Evolutionary conservation across 129 eudicot species (phyloP).

Genomic region (Chrysanthemum makinoi): DNA sequence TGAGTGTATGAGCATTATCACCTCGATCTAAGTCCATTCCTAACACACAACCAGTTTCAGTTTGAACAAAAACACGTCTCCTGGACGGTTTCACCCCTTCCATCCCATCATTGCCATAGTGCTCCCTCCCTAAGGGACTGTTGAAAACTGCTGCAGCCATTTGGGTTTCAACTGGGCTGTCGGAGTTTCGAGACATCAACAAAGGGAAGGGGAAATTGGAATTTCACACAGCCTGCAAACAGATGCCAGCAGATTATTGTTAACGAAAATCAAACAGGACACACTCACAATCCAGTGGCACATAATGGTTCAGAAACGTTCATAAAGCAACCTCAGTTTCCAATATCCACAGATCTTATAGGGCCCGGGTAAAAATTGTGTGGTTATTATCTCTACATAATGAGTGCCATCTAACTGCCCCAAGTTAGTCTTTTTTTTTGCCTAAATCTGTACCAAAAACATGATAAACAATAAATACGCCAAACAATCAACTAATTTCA

Average conservation of each 20-base stretch:
- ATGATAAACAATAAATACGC: not conserved
- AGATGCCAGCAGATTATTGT: not conserved
- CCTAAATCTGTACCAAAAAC: constrained; percentile 19
- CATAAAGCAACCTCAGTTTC: constrained; percentile 23
- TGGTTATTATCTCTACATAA: constrained; percentile 11
- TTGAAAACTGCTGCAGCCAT: constrained; percentile 72
- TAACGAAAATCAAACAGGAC: constrained; percentile 39
- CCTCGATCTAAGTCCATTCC: constrained; percentile 91
- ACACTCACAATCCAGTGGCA: constrained; percentile 20
- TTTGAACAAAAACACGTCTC: constrained; percentile 91
- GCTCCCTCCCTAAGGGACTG: constrained; percentile 75
- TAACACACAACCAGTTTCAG: constrained; percentile 79
- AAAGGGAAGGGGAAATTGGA: constrained; percentile 34
- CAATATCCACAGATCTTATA: constrained; percentile 12
- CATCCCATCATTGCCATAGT: constrained; percentile 49
- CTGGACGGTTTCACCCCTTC: constrained; percentile 59
- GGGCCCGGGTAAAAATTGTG: not conserved
- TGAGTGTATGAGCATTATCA: constrained; percentile 88
- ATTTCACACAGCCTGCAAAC: constrained; percentile 39
- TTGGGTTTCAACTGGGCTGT: constrained; percentile 88
- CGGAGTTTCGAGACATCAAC: constrained; percentile 59
- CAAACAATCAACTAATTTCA: not conserved
- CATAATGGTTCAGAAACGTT: constrained; percentile 1
- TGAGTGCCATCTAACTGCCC: constrained; percentile 13
- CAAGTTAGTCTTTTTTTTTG: not conserved